Conservation (phyloP, 2,329 filamentous ascomycete genomes). For the Colletotrichum sansevieriae region DNA sequence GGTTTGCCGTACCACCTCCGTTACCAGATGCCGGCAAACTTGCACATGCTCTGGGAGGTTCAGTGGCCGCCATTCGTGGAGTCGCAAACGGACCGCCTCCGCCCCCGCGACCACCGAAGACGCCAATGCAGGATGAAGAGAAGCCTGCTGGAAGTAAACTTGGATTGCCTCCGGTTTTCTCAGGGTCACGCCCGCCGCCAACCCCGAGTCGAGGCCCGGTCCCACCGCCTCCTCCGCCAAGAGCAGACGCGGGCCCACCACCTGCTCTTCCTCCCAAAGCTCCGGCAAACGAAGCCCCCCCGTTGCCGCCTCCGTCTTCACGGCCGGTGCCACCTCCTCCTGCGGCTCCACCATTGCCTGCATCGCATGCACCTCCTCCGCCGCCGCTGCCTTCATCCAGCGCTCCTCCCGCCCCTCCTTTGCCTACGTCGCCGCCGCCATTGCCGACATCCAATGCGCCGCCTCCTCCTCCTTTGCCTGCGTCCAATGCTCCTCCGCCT, state of each 20-base stretch:
- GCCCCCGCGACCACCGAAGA: conserved; percentile 77
- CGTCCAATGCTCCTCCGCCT: conserved; percentile 51
- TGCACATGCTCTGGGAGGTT: conserved; percentile 66
- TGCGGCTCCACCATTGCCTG: conserved; percentile 49
- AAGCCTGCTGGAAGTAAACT: conserved; percentile 69
- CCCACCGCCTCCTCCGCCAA: conserved; percentile 77
- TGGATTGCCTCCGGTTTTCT: conserved; percentile 84
- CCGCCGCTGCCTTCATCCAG: conserved; percentile 51
- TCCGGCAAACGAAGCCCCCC: conserved; percentile 59
- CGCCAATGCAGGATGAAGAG: conserved; percentile 75
- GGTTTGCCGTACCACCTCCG: conserved; percentile 73
- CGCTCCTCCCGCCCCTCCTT: conserved; percentile 53
- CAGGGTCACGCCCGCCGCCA: conserved; percentile 77
- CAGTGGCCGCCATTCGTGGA: conserved; percentile 51
- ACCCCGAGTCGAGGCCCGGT: conserved; percentile 78
- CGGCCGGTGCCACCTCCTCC: conserved; percentile 68
- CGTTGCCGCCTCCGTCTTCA: conserved; percentile 64
- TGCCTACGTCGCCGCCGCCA: conserved; percentile 47
- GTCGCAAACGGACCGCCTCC: conserved; percentile 68
- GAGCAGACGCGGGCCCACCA: conserved; percentile 49
- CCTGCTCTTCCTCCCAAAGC: conserved; percentile 64
- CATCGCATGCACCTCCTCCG: no score
- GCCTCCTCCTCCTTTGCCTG: conserved; percentile 54
- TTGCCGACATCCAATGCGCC: conserved; percentile 41
- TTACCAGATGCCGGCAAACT: conserved; percentile 91